Evolutionary conservation across 306 rosid species (phyloP), one percentile per base, ranked within the genome.

Genomic region (Carpinus viminea): DNA sequence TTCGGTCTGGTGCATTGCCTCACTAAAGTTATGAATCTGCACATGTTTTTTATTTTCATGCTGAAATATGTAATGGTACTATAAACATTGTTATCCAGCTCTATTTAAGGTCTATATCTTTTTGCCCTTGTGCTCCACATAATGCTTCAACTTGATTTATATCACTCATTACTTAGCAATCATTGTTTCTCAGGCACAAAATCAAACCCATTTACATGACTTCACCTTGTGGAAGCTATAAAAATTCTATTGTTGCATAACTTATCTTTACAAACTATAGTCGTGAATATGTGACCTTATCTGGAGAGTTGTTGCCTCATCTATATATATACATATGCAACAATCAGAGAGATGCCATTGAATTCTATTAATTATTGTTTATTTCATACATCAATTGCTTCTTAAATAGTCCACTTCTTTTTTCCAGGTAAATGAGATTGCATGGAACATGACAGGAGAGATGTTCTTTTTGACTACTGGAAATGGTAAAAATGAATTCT

Each of bases 401-500:
- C 71, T 52, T 74, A 43, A 74, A 46, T 6, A 2, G 28, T 74
- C 68, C 75, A 56, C 24, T 69, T 53, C 41, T 24, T 65, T 79
- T 59, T 59, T 74, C 66, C 82, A 94, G 98, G 97, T 94, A 41
- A 94, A 94, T 84, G 98, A 94, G 85, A 94, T 94, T 87, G 93
- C 98, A 51, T 92, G 98, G 98, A 92, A 91, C 87, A 92, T 90
- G 93, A 91, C 92, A 3, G 96, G 98, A 56, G 98, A 95, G 76
- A 88, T 88, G 91, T 95, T 95, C 82, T 91, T 92, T 69, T 80
- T 95, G 83, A 95, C 98, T 3, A 95, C 98, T 17, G 98, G 98
- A 87, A 92, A 92, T 54, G 98, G 98, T 94, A 84, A 86, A 87
- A 21, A 73, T 76, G 74, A 70, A 70, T 62, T 57, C 64, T 74